Evolutionary conservation across 1,139 yeast genomes (phyloP), one percentile per base, ranked within the genome.

Genomic region (Scheffersomyces stambukii): DNA sequence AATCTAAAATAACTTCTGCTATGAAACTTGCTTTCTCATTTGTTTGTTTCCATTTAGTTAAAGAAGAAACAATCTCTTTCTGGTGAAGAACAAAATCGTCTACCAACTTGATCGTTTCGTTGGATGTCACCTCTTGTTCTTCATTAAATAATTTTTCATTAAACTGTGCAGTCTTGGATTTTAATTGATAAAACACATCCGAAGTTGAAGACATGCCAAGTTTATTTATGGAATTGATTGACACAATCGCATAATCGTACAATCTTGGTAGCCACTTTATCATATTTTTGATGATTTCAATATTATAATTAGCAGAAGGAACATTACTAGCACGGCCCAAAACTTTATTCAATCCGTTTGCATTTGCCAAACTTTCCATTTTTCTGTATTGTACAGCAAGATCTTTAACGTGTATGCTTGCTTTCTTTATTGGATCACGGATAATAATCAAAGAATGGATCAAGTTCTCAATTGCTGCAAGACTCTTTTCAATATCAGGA

Each of bases 401-500:
- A 6, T 32, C 29, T 16, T 41, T 32, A 18, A 46, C 27, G n/a
- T 32, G 33, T 5, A 25, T 33, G 6, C 58, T 45, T 24, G 75
- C 48, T 8, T 49, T 51, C 5, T 47, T 40, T 27, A 80, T 41
- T 4, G 80, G 74, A 10, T 56, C 54, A 40, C 84, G 65, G 16
- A 67, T 63, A 7, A 68, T 64, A 21, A 74, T 68, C 43, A 74
- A 57, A 7, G 68, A 66, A 44, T 66, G 75, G 6, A 86, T 53
- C 30, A 86, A 54, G 50, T 85, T 81, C 45, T 91, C 97, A 6
- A 77, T 64, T n/a, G 80, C 78, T 3, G 91, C 86, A 43, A 86
- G 60, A 23, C 88, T 95, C 42, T 79, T 81, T 37, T 77, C 82
- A 21, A 85, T 71, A 49, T 84, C 95, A 2, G 73, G 64, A 13